phyloP scores from a whole-genome alignment of 2,329 filamentous ascomycete species.

The Colletotrichum sp. region DNA sequence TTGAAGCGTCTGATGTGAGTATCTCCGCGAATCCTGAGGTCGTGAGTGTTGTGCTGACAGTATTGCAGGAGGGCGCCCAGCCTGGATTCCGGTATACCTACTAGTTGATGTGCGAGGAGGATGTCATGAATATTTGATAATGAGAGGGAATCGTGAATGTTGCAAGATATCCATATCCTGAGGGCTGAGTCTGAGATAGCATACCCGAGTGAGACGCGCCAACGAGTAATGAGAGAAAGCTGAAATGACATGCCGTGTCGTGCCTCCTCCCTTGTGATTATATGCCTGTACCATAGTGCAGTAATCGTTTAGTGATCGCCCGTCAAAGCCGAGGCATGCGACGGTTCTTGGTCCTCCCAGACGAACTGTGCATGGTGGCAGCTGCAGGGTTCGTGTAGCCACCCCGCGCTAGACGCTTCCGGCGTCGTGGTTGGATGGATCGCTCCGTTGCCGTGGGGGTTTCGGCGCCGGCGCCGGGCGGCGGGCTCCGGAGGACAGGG shows the following conservation, averaged over 20 bases:
- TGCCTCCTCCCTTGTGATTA: neutral
- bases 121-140: neutral
- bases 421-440: neutral
- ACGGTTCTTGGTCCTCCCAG: neutral
- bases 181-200: neutral
- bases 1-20: constrained; percentile 57
- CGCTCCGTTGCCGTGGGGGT: neutral
- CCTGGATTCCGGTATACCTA: constrained; percentile 40
- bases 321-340: neutral
- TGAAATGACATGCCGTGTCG: neutral
- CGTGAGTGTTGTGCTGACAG: neutral
- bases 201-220: neutral
- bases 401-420: neutral
- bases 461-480: neutral
- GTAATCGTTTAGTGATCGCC: neutral
- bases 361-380: neutral
- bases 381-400: constrained; percentile 3
- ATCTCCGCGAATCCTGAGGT: neutral
- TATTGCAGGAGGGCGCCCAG: constrained; percentile 20
- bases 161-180: neutral
- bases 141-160: neutral
- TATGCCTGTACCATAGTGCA: neutral
- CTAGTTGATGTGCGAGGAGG: constrained; percentile 10
- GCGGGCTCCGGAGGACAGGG: neutral
- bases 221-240: neutral